Evolutionary conservation across 2,329 filamentous ascomycete genomes (phyloP).

Genomic region (Beauveria pseudobassiana): DNA sequence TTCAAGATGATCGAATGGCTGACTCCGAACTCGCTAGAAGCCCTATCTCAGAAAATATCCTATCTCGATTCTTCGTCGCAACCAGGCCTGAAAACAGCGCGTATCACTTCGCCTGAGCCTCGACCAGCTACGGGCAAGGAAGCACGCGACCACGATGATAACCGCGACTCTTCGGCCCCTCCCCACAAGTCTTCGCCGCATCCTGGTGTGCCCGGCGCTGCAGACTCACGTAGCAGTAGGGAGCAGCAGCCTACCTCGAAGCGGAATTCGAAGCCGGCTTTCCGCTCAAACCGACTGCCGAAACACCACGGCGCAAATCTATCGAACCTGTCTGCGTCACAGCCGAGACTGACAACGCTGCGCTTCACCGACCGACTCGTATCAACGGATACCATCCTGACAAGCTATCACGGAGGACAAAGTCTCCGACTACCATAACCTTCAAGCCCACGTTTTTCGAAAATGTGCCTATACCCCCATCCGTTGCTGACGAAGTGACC

Average conservation of each 20-base stretch:
- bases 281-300: constrained; percentile 14
- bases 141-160: neutral
- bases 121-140: neutral
- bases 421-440: constrained; percentile 18
- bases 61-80: neutral
- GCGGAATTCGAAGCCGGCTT: constrained; percentile 16
- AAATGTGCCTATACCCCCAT: constrained; percentile 23
- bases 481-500: constrained; percentile 16
- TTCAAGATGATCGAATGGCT: constrained; percentile 67
- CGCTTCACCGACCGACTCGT: constrained; percentile 24
- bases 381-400: constrained; percentile 25
- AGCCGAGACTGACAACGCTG: constrained; percentile 20
- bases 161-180: neutral
- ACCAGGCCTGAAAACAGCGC: neutral
- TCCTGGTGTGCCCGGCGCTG: neutral
- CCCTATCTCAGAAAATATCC: constrained; percentile 34
- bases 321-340: constrained; percentile 13
- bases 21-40: constrained; percentile 48
- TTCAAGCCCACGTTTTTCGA: constrained; percentile 31
- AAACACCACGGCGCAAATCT: constrained; percentile 12
- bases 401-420: constrained; percentile 22
- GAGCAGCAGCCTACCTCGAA: neutral
- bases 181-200: neutral
- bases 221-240: neutral
- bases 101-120: neutral